Evolutionary conservation across 2,329 filamentous ascomycete genomes (phyloP).

Genomic region (Aspergillus novofumigatus): DNA sequence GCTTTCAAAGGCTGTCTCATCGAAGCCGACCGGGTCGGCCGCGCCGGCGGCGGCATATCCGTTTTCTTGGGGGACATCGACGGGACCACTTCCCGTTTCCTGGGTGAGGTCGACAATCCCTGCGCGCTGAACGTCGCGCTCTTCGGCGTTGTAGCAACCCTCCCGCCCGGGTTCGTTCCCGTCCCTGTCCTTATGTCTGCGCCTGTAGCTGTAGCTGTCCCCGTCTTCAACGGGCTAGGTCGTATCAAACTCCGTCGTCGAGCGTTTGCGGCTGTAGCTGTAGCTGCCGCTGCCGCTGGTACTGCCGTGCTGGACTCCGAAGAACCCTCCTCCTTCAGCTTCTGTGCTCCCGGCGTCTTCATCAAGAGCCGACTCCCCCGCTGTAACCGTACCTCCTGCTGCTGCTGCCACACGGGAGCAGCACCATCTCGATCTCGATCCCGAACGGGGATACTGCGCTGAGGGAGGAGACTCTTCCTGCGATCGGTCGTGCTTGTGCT

Average conservation of each 20-base stretch:
- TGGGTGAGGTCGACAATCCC: constrained; percentile 18
- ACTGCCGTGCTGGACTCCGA: neutral
- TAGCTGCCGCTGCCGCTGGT: neutral
- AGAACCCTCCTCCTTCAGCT: constrained; percentile 6
- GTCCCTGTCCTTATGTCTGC: constrained; percentile 12
- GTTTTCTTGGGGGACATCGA: constrained; percentile 25
- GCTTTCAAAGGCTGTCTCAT: constrained; percentile 30
- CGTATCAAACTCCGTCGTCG: constrained; percentile 30
- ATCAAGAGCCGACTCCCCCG: constrained; percentile 12
- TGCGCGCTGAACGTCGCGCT: constrained; percentile 14
- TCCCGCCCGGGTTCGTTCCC: neutral
- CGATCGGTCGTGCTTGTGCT: constrained; percentile 12
- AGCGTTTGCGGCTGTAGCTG: constrained; percentile 3
- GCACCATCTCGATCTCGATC: constrained; percentile 16
- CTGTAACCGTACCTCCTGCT: constrained; percentile 16
- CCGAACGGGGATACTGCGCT: constrained; percentile 20
- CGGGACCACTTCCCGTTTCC: constrained; percentile 13
- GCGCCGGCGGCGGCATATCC: constrained; percentile 32
- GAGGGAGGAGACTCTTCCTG: constrained; percentile 31
- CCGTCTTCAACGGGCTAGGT: constrained; percentile 20
- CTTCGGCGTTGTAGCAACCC: constrained; percentile 16
- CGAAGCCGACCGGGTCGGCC: constrained; percentile 34
- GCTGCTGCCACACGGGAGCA: constrained; percentile 12
- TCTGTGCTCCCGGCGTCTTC: constrained; percentile 5
- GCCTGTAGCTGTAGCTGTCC: neutral